These are phyloP conservation scores for Diplotaxis tenuifolia DNA, from an alignment of 345 rosid species.

Conservation along the genomic window DNA sequence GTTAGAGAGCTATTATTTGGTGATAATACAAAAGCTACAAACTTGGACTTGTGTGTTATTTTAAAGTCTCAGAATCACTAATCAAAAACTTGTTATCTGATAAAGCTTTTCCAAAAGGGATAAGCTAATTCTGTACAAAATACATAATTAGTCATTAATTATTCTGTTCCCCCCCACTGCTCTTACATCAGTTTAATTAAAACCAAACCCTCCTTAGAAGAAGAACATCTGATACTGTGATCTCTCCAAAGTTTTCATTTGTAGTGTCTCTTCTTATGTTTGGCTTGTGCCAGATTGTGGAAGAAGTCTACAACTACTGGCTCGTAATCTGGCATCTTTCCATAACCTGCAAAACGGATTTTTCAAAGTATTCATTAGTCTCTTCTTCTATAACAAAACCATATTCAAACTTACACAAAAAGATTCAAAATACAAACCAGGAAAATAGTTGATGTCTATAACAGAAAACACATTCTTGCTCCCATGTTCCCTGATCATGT, in stretches of 20 bases:
- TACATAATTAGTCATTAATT: constrained; percentile 31
- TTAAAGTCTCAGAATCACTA: background rate
- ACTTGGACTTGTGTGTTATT: background rate
- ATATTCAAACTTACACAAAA: background rate
- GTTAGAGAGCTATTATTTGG: too few species aligned
- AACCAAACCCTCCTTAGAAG: background rate
- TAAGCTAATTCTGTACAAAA: constrained; percentile 30
- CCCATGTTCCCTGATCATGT: constrained; percentile 85
- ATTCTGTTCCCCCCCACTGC: background rate
- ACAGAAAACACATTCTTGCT: constrained; percentile 68
- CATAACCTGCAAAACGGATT: constrained; percentile 60
- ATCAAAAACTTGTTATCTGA: constrained; percentile 29
- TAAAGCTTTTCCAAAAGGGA: constrained; percentile 11
- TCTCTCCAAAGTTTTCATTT: constrained; percentile 12
- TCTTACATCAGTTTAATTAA: constrained; percentile 17
- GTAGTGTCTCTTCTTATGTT: constrained; percentile 42
- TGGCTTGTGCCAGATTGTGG: constrained; percentile 44
- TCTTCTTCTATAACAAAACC: background rate
- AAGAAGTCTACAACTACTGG: constrained; percentile 80
- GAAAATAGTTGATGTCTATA: constrained; percentile 96
- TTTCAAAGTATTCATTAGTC: constrained; percentile 5
- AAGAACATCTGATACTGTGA: background rate
- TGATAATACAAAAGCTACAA: background rate
- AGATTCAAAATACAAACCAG: constrained; percentile 50
- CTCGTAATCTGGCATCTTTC: constrained; percentile 89